These are phyloP conservation scores for Leishmania martiniquensis DNA, from an alignment of 208 protist genomes.

Conservation along the genomic window DNA sequence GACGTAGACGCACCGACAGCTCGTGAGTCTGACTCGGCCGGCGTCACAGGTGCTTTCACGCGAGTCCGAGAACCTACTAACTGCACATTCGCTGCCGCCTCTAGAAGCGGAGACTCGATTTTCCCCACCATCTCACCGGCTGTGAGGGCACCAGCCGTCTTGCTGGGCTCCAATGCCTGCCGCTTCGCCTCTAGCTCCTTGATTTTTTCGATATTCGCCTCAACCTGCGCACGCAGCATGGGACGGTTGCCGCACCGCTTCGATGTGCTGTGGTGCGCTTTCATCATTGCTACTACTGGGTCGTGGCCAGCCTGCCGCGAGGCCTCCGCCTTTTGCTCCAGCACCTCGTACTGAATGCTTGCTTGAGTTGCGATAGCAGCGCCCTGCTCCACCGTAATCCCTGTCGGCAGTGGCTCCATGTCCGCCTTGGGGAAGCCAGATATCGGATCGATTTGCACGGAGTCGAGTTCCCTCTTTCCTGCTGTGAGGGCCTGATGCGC, in stretches of 20 bases:
- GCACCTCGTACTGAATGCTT: slow-evolving; percentile 78
- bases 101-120: slow-evolving; percentile 27
- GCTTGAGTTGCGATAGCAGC: slow-evolving; percentile 74
- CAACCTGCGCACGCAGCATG: slow-evolving; percentile 65
- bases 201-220: slow-evolving; percentile 67
- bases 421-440: slow-evolving; percentile 76
- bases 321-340: slow-evolving; percentile 74
- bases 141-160: neutral
- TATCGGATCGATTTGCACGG: slow-evolving; percentile 66
- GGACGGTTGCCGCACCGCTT: slow-evolving; percentile 71
- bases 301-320: slow-evolving; percentile 63
- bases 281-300: slow-evolving; percentile 61
- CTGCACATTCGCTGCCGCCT: slow-evolving; percentile 1
- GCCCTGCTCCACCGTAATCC: slow-evolving; percentile 87
- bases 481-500: slow-evolving; percentile 58
- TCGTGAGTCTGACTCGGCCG: neutral
- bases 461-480: slow-evolving; percentile 36
- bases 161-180: slow-evolving; percentile 27
- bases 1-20: neutral
- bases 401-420: slow-evolving; percentile 77
- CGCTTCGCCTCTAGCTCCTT: slow-evolving; percentile 53
- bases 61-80: neutral
- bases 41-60: neutral
- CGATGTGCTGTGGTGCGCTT: slow-evolving; percentile 57
- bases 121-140: slow-evolving; percentile 33